phyloP scores from a whole-genome alignment of 495 filamentous ascomycete genomes.

The Lasiosphaeria hispida region DNA sequence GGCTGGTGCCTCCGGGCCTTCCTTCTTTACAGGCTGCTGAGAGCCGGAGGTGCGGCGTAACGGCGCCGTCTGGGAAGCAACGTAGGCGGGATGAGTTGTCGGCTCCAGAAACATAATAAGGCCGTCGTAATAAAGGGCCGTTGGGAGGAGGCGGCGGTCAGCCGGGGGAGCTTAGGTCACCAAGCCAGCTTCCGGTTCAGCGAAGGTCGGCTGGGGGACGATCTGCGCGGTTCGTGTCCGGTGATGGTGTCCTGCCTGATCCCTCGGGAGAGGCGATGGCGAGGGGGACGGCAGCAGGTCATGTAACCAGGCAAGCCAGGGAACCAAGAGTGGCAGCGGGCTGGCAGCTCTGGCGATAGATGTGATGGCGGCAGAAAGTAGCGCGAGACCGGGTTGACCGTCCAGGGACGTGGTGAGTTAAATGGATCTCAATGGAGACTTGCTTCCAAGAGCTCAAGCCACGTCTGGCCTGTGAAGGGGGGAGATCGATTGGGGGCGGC shows the following conservation, averaged over 20 bases:
- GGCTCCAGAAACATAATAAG: conserved; percentile 44
- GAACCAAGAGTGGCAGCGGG: conserved; percentile 30
- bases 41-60: conserved; percentile 26
- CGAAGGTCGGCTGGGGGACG: conserved; percentile 29
- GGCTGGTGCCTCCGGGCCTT: conserved; percentile 24
- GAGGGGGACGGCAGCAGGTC: conserved; percentile 32
- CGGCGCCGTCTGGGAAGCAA: conserved; percentile 27
- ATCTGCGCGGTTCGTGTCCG: conserved; percentile 21
- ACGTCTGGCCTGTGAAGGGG: conserved; percentile 1
- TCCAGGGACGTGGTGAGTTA: conserved; percentile 19
- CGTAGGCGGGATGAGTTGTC: conserved; percentile 36
- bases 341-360: conserved; percentile 26
- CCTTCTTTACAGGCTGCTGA: conserved; percentile 29
- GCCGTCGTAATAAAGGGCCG: conserved; percentile 24
- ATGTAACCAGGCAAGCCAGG: conserved; percentile 28
- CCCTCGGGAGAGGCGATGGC: conserved; percentile 4
- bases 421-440: conserved; percentile 11
- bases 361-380: conserved; percentile 33
- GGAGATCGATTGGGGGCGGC: conserved; percentile 13
- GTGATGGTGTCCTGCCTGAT: conserved; percentile 23
- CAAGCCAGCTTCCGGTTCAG: conserved; percentile 25
- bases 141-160: conserved; percentile 19
- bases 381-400: conserved; percentile 16
- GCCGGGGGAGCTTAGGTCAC: conserved; percentile 30
- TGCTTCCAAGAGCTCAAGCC: conserved; percentile 14